Evolutionary conservation across 2,329 filamentous ascomycete genomes (phyloP), one percentile per base, ranked within the genome.

Genomic region (Fusarium continuum): DNA sequence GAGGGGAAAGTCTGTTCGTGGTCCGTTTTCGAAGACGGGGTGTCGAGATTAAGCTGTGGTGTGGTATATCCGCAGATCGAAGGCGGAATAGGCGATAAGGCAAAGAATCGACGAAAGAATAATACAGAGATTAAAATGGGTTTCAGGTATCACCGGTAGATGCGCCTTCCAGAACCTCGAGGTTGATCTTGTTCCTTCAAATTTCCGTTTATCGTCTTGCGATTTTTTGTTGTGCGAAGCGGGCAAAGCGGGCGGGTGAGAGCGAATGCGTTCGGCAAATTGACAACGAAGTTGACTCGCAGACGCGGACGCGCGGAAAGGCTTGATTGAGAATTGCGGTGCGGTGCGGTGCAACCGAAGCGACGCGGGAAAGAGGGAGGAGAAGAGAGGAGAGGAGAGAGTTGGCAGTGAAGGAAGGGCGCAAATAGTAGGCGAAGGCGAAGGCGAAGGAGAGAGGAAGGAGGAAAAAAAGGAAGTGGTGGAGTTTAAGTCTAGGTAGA

Each of bases 381-480:
- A 67, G 35, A 38, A 67, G 62, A 63, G 64, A 61, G 61, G 63
- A 54, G 65, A 64, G 60, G 68, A 66, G 46, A 67, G 69, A 67
- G 72, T 69, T 70, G 70, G 69, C 70, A 65, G 69, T 66, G 63
- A 69, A 67, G 65, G 69, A 67, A 69, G 67, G 67, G 67, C 71
- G 68, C 70, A 62, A 65, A 68, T 68, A 67, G 64, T 68, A 62
- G 68, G 57, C 69, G 67, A 55, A 65, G 61, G 72, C 59, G 41
- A 57, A 60, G 67, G 58, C 68, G 65, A 53, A 60, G 55, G 72
- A 53, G 61, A 50, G 52, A 43, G 35, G 61, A 63, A 69, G 69
- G 67, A 73, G 70, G 67, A 69, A 68, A 68, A 54, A 72, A 72
- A 71, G 69, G 72, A 71, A 72, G 66, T 67, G 69, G 68, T 70